Evolutionary conservation across 2,329 filamentous ascomycete genomes (phyloP), one percentile per base, ranked within the genome.

Genomic region (Ustilaginoidea virens): DNA sequence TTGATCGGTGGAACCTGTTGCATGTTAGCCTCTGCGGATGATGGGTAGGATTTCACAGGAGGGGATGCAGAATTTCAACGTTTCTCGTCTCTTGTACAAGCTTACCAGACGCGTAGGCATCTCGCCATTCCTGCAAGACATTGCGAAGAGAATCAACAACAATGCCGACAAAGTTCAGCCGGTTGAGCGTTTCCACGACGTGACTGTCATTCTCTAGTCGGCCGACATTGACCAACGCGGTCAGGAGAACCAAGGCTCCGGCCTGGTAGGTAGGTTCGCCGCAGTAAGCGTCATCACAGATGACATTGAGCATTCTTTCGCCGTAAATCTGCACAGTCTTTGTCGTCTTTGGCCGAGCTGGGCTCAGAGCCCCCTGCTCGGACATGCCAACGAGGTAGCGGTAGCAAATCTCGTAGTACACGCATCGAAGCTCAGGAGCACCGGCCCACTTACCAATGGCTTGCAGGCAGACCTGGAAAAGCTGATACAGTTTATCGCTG

Each of bases 241-340:
- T 75, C 19, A 98, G 63, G n/a, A 96, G 63, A 21, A 94, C 68
- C 24, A 96, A 61, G 8, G 90, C 85, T 1, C 87, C 78, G 4
- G 92, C 74, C 46, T 92, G 80, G 50, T 82, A 92, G 9, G 66
- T 69, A 21, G 80, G 69, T 44, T 87, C 79, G 22, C 85, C 83
- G 34, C 79, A 75, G 49, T 86, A 87, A 13, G 85, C 86, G 56
- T 98, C 90, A 45, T 98, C 90, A 47, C 86, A 94, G 24, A 94
- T 65, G 16, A 83, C 74, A 41, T 87, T 83, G 35, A 96, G 68
- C 22, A 96, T 62, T 31, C 80, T 69, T 43, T 83, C 80, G 22
- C 90, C 86, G 25, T 68, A 69, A 9, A 63, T 49, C 28, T 62
- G 59, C 23, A 83, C 74, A 4, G 77, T 72, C 49, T 81, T 83